Evolutionary conservation across 768 basidiomycete species (phyloP), one percentile per base, ranked within the genome.

Genomic region (Phylloporus rhodoxanthus): DNA sequence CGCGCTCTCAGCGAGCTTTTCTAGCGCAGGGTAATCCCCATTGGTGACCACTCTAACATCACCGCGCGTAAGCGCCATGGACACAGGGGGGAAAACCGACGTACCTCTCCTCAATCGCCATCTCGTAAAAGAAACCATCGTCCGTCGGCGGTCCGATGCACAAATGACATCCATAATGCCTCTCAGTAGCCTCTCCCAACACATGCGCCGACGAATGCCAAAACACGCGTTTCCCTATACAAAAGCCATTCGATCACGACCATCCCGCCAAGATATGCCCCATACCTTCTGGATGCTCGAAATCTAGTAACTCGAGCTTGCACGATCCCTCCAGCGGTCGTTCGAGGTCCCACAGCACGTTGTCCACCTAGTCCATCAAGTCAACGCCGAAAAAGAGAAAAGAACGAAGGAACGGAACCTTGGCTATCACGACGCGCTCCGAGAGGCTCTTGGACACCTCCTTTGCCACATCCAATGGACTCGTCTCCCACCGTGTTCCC

Each of bases 181-280:
- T 80, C 70, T 99, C 96, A 36, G 92, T 82, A 47, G 95, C 88
- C 70, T 99, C 96, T 39, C 96, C 96, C 15, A 99, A 79, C 49
- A 98, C 92, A 70, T 98, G 96, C 0, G 96, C 96, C 21, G 94
- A 97, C 15, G 96, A 98, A 68, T 98, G 96, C 96, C 96, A 99
- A 75, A 98, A 99, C 8, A 99, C 96, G 60, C 85, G 87, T 70
- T 97, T 93, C 52, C 95, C 93, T 48, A 84, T 1, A 32, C 21
- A 21, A 10, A 32, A 21, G 36, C 53, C 17, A 42, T 13, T 37
- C 29, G 5, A 30, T 5, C 37, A 42, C 25, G 17, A 43, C 38
- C 17, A 14, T 11, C 23, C 9, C 17, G 23, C 13, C 5, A 11
- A 43, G 21, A 32, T 9, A 23, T 14, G 8, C 34, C 20, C 5